phyloP scores from a whole-genome alignment of 2,329 filamentous ascomycete species.

The Ophiocordyceps camponoti-rufipedis region DNA sequence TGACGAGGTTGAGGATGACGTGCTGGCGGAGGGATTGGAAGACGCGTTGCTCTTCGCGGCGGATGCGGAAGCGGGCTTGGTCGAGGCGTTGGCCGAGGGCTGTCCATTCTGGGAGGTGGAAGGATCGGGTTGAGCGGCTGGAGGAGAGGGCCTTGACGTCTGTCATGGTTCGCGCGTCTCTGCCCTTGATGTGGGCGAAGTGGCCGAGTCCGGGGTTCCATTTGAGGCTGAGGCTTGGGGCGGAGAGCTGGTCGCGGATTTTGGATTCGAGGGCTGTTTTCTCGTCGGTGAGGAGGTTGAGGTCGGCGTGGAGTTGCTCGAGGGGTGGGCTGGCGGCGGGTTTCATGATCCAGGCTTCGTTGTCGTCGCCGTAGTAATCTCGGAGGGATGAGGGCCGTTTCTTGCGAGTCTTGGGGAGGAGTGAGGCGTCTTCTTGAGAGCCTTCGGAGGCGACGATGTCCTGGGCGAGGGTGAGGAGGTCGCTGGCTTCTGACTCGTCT shows the following conservation, averaged over 20 bases:
- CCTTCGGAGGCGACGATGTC: constrained; percentile 51
- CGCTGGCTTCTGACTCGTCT: constrained; percentile 52
- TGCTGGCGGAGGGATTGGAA: constrained; percentile 55
- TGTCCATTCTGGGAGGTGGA: constrained; percentile 74
- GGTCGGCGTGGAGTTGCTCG: constrained; percentile 44
- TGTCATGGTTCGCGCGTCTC: constrained; percentile 33
- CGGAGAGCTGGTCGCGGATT: constrained; percentile 42
- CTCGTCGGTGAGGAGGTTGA: constrained; percentile 40
- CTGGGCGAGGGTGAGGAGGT: constrained; percentile 57
- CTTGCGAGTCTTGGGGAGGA: constrained; percentile 35
- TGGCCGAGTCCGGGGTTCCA: constrained; percentile 82
- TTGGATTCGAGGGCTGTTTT: constrained; percentile 40
- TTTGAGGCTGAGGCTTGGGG: constrained; percentile 53
- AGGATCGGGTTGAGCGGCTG: constrained; percentile 69
- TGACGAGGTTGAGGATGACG: constrained; percentile 68
- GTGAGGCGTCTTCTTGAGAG: constrained; percentile 32
- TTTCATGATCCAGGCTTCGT: constrained; percentile 46
- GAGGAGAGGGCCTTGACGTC: constrained; percentile 40
- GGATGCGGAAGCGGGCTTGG: constrained; percentile 57
- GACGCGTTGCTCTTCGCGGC: constrained; percentile 67
- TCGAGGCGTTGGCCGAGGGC: constrained; percentile 63
- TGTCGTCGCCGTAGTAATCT: constrained; percentile 42
- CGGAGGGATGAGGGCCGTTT: constrained; percentile 27
- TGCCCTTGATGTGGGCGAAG: constrained; percentile 78
- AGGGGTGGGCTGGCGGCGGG: constrained; percentile 49